phyloP scores from a whole-genome alignment of 768 basidiomycete species.

The Boletus reticuloceps region DNA sequence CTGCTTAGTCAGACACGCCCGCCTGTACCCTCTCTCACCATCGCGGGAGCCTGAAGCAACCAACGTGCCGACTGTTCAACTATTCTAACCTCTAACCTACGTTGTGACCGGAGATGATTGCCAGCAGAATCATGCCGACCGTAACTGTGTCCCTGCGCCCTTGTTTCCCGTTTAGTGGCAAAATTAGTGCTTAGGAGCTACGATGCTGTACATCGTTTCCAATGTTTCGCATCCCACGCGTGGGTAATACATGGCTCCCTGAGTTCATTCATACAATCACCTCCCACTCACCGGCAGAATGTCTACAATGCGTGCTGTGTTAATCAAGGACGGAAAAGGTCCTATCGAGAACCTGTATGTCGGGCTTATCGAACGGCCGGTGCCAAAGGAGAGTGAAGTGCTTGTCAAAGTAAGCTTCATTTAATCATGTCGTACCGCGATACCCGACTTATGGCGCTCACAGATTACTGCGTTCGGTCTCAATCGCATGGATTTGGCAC shows the following conservation, averaged over 20 bases:
- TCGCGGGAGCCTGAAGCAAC: not conserved
- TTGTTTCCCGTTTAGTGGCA: not conserved
- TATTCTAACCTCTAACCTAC: too few relatives aligned
- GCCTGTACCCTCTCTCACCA: too few relatives aligned
- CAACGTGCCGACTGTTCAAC: too few relatives aligned
- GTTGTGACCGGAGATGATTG: constrained; percentile 3
- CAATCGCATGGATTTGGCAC: constrained; percentile 82
- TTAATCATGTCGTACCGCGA: not conserved
- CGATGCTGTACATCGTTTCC: not conserved
- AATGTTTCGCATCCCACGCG: not conserved
- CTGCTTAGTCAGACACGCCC: constrained; percentile 18
- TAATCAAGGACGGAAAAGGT: constrained; percentile 75
- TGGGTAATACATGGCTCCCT: not conserved
- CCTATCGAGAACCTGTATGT: constrained; percentile 76
- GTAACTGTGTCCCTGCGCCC: too few relatives aligned
- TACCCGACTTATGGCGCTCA: not conserved
- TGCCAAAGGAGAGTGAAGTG: constrained; percentile 30
- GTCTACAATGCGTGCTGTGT: constrained; percentile 67
- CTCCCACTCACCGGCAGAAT: constrained; percentile 1
- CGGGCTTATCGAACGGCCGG: constrained; percentile 66
- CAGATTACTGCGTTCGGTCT: constrained; percentile 84
- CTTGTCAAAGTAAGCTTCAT: constrained; percentile 59
- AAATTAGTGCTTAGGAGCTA: not conserved
- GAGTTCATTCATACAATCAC: not conserved
- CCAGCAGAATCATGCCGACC: not conserved